Conservation (phyloP, 768 basidiomycete genomes). For the Amanita fuliginea region DNA sequence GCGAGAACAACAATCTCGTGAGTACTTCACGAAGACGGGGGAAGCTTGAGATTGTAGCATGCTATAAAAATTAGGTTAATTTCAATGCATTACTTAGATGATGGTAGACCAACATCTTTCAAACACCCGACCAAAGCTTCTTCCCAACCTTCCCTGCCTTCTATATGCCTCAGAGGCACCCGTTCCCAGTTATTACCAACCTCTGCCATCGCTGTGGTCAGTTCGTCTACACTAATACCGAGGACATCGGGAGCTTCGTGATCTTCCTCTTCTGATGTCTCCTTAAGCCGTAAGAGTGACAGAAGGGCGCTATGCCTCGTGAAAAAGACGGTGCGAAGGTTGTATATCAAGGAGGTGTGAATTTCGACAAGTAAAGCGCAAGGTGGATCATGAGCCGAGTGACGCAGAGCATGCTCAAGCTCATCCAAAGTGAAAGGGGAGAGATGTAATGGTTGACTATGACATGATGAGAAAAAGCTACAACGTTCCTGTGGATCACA, state of each 20-base stretch:
- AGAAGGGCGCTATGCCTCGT: conserved; percentile 65
- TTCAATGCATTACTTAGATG: neutral
- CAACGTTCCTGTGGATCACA: conserved; percentile 15
- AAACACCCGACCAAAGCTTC: conserved; percentile 81
- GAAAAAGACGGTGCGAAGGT: conserved; percentile 74
- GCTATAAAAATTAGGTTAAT: conserved; percentile 27
- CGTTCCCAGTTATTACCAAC: conserved; percentile 84
- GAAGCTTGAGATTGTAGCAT: conserved; percentile 63
- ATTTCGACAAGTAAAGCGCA: conserved; percentile 79
- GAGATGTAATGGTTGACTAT: conserved; percentile 76
- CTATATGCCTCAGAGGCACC: conserved; percentile 57
- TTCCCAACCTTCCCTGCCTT: conserved; percentile 84
- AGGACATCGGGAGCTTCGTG: conserved; percentile 31
- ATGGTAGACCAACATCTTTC: conserved; percentile 64
- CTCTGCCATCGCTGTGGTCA: conserved; percentile 63
- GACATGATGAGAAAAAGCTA: conserved; percentile 4
- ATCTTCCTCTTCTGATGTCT: conserved; percentile 27
- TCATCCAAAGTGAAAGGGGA: conserved; percentile 91
- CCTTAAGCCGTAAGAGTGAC: conserved; percentile 43
- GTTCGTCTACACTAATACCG: conserved; percentile 51
- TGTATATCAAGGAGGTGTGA: conserved; percentile 83
- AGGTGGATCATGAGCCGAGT: conserved; percentile 54
- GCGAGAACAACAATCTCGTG: conserved; percentile 62
- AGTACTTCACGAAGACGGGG: conserved; percentile 63
- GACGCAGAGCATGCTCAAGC: conserved; percentile 78